phyloP scores from a whole-genome alignment of 73 alveolate genomes.

The Paramecium bursaria region DNA sequence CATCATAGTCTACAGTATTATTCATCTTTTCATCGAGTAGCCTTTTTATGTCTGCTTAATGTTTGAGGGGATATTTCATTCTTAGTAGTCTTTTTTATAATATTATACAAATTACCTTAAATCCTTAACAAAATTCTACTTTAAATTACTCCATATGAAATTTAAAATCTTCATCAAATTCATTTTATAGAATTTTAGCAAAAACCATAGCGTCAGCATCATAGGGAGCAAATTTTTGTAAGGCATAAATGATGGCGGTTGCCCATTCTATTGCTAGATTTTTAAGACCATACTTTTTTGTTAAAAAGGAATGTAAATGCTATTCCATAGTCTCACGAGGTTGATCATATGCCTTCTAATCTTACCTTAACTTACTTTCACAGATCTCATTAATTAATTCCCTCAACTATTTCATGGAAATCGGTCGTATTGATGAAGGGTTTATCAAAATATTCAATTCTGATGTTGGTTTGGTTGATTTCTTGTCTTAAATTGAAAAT shows the following conservation, averaged over 20 bases:
- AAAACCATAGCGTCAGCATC: slow-evolving; percentile 89
- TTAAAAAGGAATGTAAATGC: slow-evolving; percentile 85
- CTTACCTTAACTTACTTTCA: slow-evolving; percentile 81
- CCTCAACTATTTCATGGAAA: slow-evolving; percentile 71
- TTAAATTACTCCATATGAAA: slow-evolving; percentile 72
- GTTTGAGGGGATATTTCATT: slow-evolving; percentile 80
- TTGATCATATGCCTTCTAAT: slow-evolving; percentile 80
- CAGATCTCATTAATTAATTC: slow-evolving; percentile 86
- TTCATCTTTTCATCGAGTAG: slow-evolving; percentile 70
- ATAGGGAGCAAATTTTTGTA: slow-evolving; percentile 75
- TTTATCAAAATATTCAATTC: slow-evolving; percentile 13
- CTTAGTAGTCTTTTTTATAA: slow-evolving; percentile 65
- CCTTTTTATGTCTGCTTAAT: slow-evolving; percentile 79
- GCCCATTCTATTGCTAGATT: slow-evolving; percentile 88
- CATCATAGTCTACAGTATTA: slow-evolving; percentile 80
- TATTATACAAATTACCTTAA: slow-evolving; percentile 52
- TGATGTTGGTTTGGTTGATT: background rate
- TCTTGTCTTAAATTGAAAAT: background rate
- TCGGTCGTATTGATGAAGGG: slow-evolving; percentile 57
- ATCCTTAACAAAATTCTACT: slow-evolving; percentile 73
- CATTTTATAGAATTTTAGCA: slow-evolving; percentile 88
- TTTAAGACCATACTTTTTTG: slow-evolving; percentile 90
- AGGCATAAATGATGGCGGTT: slow-evolving; percentile 85
- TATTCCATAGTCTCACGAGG: slow-evolving; percentile 93
- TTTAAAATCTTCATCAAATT: slow-evolving; percentile 90